A percentile compares a stretch with the other conserved stretches of the same genome.
These are phyloP conservation scores for Austroboletus novae-zelandiae DNA, from an alignment of 1,284 basidiomycete genomes.

Conservation along the genomic window DNA sequence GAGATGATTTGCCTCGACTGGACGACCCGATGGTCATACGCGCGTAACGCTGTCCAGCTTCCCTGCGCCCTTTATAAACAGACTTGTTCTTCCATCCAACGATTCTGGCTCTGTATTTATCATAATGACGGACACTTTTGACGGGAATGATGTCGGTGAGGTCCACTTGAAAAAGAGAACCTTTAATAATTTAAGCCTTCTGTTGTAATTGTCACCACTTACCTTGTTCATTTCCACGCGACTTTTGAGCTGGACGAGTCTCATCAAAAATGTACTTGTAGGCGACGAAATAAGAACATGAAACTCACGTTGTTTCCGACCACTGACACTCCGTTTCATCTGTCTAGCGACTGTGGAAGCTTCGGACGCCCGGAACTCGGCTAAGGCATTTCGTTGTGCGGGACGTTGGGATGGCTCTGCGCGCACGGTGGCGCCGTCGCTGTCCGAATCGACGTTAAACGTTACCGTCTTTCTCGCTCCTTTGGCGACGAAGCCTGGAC, in stretches of 20 bases:
- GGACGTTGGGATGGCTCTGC: constrained; percentile 8
- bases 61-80: constrained; percentile 3
- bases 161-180: constrained; percentile 15
- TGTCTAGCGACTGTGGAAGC: not conserved
- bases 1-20: constrained; percentile 1
- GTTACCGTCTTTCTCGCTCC: constrained; percentile 13
- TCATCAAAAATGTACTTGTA: not conserved
- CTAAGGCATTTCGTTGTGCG: not conserved
- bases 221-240: constrained; percentile 10
- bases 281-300: not conserved
- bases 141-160: not conserved
- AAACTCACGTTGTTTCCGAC: constrained; percentile 8
- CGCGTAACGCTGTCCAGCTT: constrained; percentile 6
- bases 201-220: constrained; percentile 1
- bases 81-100: constrained; percentile 8
- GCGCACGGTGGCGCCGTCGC: constrained; percentile 15
- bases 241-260: constrained; percentile 6
- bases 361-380: not conserved
- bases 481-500: not conserved
- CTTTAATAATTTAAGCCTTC: not conserved
- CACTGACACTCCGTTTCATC: not conserved
- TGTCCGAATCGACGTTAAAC: constrained; percentile 9
- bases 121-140: constrained; percentile 4
- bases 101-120: constrained; percentile 1
- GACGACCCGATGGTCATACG: constrained; percentile 25